Percentiles rank a stretch among this genome's conserved stretches.
Evolutionary conservation across 1,284 basidiomycete genomes (phyloP).

Genomic region (Puccinia hordei): DNA sequence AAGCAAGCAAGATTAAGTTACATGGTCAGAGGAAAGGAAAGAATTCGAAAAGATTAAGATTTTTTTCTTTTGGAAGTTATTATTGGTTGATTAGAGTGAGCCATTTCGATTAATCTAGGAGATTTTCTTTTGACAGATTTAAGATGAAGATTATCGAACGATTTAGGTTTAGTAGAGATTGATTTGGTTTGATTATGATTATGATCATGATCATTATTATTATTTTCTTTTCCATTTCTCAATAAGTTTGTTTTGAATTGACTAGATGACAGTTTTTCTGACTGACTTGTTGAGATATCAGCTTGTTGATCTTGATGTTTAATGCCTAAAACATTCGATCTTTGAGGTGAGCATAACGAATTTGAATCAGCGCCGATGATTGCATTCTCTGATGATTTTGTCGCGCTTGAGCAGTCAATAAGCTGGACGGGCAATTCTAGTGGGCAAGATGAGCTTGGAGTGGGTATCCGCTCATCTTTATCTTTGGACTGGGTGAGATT

Average conservation of each 20-base stretch:
- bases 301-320: background rate
- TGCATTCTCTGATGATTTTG: background rate
- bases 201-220: too few relatives aligned
- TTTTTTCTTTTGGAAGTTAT: constrained; percentile 7
- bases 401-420: background rate
- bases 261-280: background rate
- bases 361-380: background rate
- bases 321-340: background rate
- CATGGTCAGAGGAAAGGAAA: background rate
- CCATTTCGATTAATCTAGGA: constrained; percentile 25
- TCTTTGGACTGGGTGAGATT: background rate
- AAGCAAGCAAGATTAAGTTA: too few relatives aligned
- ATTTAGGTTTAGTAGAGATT: background rate
- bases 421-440: background rate
- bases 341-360: background rate
- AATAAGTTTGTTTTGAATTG: background rate
- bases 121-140: constrained; percentile 35
- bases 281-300: background rate
- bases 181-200: background rate
- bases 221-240: background rate
- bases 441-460: background rate
- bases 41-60: background rate
- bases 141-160: background rate
- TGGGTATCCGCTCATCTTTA: background rate
- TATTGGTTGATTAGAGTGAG: background rate